Base-by-base conservation (phyloP, 257 asterid genomes). In the Cruciata laevipes region DNA sequence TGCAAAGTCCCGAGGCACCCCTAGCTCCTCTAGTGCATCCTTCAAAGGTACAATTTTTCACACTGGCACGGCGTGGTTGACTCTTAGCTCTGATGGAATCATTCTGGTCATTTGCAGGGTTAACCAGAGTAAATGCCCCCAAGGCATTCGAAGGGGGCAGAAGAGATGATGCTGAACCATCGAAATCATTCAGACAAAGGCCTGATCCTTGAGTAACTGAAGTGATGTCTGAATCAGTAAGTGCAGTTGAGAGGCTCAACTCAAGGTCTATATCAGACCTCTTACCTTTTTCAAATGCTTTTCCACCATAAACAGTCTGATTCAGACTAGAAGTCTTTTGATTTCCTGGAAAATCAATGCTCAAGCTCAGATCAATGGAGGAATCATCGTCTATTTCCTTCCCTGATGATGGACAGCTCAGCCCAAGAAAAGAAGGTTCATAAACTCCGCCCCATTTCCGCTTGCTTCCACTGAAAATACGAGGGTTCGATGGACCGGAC, bases 1-100 rank as follows among this genome's bases (percentile, higher is more conserved):
- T 87, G 66, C 90, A 87, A 66, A 81, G 86, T 38, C 95, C 90
- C 62, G 91, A 75, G 61, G 89, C 87, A 75, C 90, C 91, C 73
- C 90, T 79, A 6, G 89, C 89, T 47, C 95, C 95, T 76, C 77
- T 85, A 23, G 71, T 66, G 77, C 95, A 87, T 63, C 81, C 89
- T 75, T 76, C 86, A 17, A 81, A 74, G 27, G 9, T 49, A 76
- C 95, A 84, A 4, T 27, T 76, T 68, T 74, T 87, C 44, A 74
- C 77, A 6, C 75, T 73, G 21, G 63, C 77, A 55, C 80, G 80
- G 27, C 72, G 71, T 30, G 51, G 80, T 27, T 52, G 79, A 64
- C 65, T 63, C 38, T 66, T 72, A 27, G 40, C 68, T 17, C 66
- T 38, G 69, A 66, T 61, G 62, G 75, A 68, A 66, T 59, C 52